A percentile compares a stretch with the other conserved stretches of the same genome.
Evolutionary conservation across 495 filamentous ascomycete genomes (phyloP).

Genomic region (Penicillium verhagenii): DNA sequence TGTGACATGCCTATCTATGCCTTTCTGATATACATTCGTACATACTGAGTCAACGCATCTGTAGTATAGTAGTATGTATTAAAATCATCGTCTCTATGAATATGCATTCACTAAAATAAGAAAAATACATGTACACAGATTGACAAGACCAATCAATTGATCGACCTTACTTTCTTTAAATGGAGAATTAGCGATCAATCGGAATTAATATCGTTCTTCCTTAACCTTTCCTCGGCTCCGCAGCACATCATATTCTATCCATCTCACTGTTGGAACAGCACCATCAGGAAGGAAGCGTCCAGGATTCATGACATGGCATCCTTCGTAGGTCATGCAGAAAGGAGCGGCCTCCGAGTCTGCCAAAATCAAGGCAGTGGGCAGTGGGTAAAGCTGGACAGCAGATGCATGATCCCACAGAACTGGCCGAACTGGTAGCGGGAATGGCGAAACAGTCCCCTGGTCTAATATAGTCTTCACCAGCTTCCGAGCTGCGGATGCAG

Average conservation of each 20-base stretch:
- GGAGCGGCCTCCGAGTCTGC: constrained; percentile 76
- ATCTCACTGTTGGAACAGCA: constrained; percentile 62
- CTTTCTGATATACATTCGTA: not conserved
- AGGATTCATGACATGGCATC: constrained; percentile 95
- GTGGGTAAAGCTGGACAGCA: constrained; percentile 76
- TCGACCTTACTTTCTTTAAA: not conserved
- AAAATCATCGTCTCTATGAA: not conserved
- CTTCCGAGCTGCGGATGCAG: constrained; percentile 65
- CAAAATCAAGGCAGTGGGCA: constrained; percentile 79
- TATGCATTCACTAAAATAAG: not conserved
- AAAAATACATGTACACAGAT: not conserved
- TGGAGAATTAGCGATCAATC: not conserved
- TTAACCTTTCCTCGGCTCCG: constrained; percentile 54
- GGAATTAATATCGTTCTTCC: constrained; percentile 39
- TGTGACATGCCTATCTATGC: constrained; percentile 16
- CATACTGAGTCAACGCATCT: too few species aligned
- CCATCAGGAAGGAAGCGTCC: constrained; percentile 67
- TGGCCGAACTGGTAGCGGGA: constrained; percentile 71
- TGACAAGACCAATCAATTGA: not conserved
- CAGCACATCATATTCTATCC: constrained; percentile 81
- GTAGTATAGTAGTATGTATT: too few species aligned
- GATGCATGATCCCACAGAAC: constrained; percentile 83
- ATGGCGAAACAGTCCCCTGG: constrained; percentile 84
- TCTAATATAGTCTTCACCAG: constrained; percentile 91
- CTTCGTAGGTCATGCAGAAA: constrained; percentile 87